A percentile compares a stretch with the other conserved stretches of the same genome.
Evolutionary conservation across 2,329 filamentous ascomycete genomes (phyloP).

Genomic region (Magnaporthiopsis incrustans): DNA sequence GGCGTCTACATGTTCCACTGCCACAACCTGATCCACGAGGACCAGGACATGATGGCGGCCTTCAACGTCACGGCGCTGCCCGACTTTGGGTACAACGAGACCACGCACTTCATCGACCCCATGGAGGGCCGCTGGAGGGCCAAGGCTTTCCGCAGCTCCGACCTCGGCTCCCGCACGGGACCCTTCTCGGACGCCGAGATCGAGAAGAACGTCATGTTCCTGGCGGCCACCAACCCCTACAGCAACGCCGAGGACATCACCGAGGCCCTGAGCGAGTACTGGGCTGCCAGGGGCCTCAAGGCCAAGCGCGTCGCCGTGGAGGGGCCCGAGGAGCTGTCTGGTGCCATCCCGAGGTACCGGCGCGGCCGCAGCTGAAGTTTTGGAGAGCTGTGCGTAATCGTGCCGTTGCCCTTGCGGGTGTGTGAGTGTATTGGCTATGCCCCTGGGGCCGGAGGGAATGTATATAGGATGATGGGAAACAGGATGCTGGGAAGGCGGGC

Average conservation of each 20-base stretch:
- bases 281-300: conserved; percentile 13
- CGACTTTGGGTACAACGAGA: conserved; percentile 30
- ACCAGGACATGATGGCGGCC: conserved; percentile 38
- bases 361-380: not conserved
- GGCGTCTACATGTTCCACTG: conserved; percentile 44
- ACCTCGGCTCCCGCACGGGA: conserved; percentile 16
- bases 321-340: not conserved
- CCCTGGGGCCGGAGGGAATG: too few species aligned
- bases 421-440: too few species aligned
- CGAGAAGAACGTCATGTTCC: conserved; percentile 14
- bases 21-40: conserved; percentile 38
- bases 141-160: conserved; percentile 16
- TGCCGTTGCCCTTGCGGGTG: too few species aligned
- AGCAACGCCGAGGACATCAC: conserved; percentile 13
- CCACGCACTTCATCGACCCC: conserved; percentile 25
- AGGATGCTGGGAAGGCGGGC: too few species aligned
- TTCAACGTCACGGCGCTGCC: conserved; percentile 32
- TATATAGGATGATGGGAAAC: too few species aligned
- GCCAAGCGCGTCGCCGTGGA: not conserved
- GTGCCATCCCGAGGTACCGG: not conserved
- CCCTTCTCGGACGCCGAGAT: conserved; percentile 18
- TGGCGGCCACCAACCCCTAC: conserved; percentile 21
- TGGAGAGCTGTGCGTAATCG: not conserved
- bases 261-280: conserved; percentile 20
- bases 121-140: conserved; percentile 28